phyloP scores from a whole-genome alignment of 257 asterid genomes.

The Jasminum sambac region DNA sequence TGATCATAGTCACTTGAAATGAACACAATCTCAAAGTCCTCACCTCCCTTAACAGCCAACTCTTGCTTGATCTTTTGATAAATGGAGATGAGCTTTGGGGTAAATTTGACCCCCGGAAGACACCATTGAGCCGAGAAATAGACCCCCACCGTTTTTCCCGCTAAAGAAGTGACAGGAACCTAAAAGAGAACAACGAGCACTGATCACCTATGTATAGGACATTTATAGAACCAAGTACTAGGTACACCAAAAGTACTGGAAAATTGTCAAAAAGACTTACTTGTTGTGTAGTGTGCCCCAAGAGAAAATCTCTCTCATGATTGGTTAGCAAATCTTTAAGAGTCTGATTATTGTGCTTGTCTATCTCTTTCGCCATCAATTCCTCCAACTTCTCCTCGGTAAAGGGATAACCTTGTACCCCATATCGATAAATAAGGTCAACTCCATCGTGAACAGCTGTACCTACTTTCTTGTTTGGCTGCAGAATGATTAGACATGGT shows the following conservation, averaged over 20 bases:
- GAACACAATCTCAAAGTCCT: constrained; percentile 53
- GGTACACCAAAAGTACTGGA: no score
- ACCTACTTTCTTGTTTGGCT: constrained; percentile 31
- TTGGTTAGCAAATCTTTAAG: constrained; percentile 37
- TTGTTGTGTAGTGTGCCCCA: constrained; percentile 35
- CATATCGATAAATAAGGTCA: constrained; percentile 54
- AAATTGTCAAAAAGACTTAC: constrained; percentile 23
- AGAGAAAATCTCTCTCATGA: constrained; percentile 44
- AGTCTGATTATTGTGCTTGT: constrained; percentile 54
- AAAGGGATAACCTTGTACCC: constrained; percentile 63
- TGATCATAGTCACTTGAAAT: constrained; percentile 62
- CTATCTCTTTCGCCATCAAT: constrained; percentile 44
- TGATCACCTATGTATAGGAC: no score
- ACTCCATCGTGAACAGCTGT: constrained; percentile 42
- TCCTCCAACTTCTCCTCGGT: constrained; percentile 51
- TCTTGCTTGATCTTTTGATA: constrained; percentile 49
- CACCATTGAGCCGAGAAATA: constrained; percentile 74
- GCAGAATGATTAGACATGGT: constrained; percentile 56
- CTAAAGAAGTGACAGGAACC: constrained; percentile 49
- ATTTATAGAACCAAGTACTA: no score
- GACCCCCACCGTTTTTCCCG: constrained; percentile 63
- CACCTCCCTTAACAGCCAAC: constrained; percentile 14
- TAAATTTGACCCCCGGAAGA: constrained; percentile 51
- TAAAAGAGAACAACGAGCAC: constrained; percentile 18
- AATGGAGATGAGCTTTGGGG: constrained; percentile 47